phyloP scores from a whole-genome alignment of 192 early-diverging fungal species.

The Haplosporangium gracile region DNA sequence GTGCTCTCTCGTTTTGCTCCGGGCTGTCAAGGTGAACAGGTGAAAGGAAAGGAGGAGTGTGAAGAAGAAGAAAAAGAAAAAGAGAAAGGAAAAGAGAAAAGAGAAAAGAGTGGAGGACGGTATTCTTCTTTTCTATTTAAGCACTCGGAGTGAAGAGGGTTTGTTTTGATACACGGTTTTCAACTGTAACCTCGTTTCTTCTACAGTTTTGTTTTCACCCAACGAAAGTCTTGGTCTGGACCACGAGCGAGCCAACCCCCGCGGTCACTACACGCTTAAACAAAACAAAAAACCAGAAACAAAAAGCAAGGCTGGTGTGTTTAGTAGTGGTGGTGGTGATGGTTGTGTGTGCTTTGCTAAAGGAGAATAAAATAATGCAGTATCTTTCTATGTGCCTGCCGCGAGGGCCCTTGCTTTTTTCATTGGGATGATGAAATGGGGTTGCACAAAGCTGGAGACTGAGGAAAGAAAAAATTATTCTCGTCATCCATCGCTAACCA shows the following conservation, averaged over 20 bases:
- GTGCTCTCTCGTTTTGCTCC: constrained; percentile 16
- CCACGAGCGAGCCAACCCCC: neutral
- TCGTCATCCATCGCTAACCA: constrained; percentile 1
- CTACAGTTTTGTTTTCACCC: neutral
- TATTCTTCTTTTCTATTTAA: neutral
- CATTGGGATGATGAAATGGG: neutral
- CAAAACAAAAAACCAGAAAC: neutral
- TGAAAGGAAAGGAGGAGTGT: constrained; percentile 3
- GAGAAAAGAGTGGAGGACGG: neutral
- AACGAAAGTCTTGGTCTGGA: neutral
- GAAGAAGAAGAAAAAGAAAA: neutral
- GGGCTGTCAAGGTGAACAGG: constrained; percentile 4
- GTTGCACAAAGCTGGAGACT: neutral
- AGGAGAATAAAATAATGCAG: neutral
- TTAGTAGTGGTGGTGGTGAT: neutral
- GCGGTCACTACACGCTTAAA: neutral
- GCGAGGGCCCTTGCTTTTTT: neutral
- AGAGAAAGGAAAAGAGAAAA: constrained; percentile 7
- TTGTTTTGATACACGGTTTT: neutral
- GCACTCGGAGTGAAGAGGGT: neutral
- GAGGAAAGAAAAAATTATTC: neutral
- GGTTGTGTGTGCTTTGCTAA: neutral
- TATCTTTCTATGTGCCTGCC: neutral
- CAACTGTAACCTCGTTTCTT: too few relatives aligned
- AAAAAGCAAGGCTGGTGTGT: neutral